phyloP scores from a whole-genome alignment of 805 yeast genomes.

The Zygoascus flipseniorum region DNA sequence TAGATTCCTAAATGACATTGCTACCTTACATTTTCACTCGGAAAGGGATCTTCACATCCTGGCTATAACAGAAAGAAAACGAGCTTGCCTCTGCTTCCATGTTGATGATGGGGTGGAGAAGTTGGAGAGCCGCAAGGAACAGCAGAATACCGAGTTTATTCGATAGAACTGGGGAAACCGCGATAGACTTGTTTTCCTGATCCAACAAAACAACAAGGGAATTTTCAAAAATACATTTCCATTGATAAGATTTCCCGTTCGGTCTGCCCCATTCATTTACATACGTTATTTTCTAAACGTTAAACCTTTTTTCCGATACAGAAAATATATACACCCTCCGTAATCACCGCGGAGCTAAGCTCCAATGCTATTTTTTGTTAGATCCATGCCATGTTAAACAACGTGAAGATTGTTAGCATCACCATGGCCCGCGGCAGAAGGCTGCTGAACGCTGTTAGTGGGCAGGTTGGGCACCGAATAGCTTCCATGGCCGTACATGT shows the following conservation, averaged over 20 bases:
- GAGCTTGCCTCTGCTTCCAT: slow-evolving; percentile 30
- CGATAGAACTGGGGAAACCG: too few species aligned
- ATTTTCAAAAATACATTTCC: too few species aligned
- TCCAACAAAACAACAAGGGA: too few species aligned
- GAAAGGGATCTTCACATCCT: slow-evolving; percentile 44
- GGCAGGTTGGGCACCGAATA: neutral
- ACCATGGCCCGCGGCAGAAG: neutral
- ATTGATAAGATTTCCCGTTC: too few species aligned
- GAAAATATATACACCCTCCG: neutral
- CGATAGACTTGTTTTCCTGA: too few species aligned
- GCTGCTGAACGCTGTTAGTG: neutral
- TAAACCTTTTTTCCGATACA: too few species aligned
- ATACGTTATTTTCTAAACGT: too few species aligned
- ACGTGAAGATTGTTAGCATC: neutral
- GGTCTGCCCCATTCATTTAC: too few species aligned
- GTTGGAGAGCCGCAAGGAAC: neutral
- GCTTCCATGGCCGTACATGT: neutral
- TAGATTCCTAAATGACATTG: neutral
- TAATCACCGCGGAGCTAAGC: neutral
- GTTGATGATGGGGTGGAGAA: neutral
- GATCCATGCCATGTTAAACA: neutral
- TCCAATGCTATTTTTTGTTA: neutral
- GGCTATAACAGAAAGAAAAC: slow-evolving; percentile 50
- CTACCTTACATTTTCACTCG: slow-evolving; percentile 35
- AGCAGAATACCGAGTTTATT: too few species aligned